phyloP scores from a whole-genome alignment of 176 grass and related monocot genomes.

The Aegilops sharonensis region DNA sequence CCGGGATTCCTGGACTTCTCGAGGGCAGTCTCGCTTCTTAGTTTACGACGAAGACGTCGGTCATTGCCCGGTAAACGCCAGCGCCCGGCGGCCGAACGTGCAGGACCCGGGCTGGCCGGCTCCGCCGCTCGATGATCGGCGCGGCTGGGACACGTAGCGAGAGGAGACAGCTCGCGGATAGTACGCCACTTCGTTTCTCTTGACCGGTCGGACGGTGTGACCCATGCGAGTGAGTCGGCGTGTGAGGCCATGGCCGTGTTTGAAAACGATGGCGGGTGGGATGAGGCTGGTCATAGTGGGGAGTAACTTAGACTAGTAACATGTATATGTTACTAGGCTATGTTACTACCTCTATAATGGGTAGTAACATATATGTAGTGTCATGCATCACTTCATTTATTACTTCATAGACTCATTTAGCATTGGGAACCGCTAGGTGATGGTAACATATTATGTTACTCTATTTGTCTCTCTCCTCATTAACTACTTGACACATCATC shows the following conservation, averaged over 20 bases:
- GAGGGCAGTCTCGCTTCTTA: conserved; percentile 1
- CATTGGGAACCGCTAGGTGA: too few relatives aligned
- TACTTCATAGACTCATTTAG: too few relatives aligned
- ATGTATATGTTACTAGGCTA: too few relatives aligned
- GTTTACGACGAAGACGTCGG: neutral
- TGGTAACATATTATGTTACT: too few relatives aligned
- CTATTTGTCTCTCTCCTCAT: too few relatives aligned
- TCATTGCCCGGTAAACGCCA: neutral
- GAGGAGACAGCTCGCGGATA: neutral
- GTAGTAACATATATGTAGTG: too few relatives aligned
- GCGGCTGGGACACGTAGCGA: neutral
- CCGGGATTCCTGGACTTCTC: neutral
- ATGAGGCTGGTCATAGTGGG: too few relatives aligned
- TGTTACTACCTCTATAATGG: too few relatives aligned
- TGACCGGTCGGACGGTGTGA: neutral
- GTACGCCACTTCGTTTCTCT: neutral
- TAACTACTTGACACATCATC: too few relatives aligned
- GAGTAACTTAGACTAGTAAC: too few relatives aligned
- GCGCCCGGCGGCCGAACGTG: neutral
- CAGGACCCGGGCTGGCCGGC: neutral
- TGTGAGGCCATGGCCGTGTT: neutral
- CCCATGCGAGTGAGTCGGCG: neutral
- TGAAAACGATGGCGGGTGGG: neutral
- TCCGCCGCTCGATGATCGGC: neutral
- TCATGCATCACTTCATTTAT: too few relatives aligned